Conservation (phyloP, 371 early-diverging fungal species). For the Saksenaea vasiformis region DNA sequence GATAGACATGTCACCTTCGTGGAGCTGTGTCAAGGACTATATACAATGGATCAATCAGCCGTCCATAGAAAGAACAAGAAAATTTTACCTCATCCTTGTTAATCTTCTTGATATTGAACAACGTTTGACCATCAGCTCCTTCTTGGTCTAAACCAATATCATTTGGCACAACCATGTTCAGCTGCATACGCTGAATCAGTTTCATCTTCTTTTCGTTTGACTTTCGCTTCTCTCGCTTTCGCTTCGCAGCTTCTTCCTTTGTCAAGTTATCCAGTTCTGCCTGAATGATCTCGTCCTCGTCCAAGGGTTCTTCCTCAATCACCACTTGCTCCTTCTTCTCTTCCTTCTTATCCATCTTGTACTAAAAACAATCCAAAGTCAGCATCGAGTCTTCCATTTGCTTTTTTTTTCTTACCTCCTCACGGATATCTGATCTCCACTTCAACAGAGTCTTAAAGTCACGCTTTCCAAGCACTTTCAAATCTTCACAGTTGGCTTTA, state of each 20-base stretch:
- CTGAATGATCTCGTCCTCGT: slow-evolving; percentile 59
- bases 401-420: slow-evolving; percentile 53
- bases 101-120: slow-evolving; percentile 63
- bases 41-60: not conserved
- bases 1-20: slow-evolving; percentile 58
- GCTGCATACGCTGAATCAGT: slow-evolving; percentile 81
- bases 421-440: slow-evolving; percentile 83
- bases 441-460: slow-evolving; percentile 89
- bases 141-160: slow-evolving; percentile 85
- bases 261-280: slow-evolving; percentile 63
- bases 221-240: slow-evolving; percentile 62
- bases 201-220: slow-evolving; percentile 81
- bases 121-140: slow-evolving; percentile 60
- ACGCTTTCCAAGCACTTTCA: slow-evolving; percentile 90
- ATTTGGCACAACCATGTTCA: slow-evolving; percentile 90
- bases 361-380: slow-evolving; percentile 18
- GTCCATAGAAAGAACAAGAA: not conserved
- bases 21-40: slow-evolving; percentile 44
- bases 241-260: slow-evolving; percentile 60
- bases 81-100: slow-evolving; percentile 49
- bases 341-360: slow-evolving; percentile 53
- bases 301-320: slow-evolving; percentile 57
- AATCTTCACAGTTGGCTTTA: slow-evolving; percentile 77
- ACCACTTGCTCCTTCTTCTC: slow-evolving; percentile 43
- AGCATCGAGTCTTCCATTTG: slow-evolving; percentile 25